Percentiles rank a stretch among this genome's conserved stretches.
Evolutionary conservation across 768 basidiomycete genomes (phyloP).

Genomic region (Hericium alpestre): DNA sequence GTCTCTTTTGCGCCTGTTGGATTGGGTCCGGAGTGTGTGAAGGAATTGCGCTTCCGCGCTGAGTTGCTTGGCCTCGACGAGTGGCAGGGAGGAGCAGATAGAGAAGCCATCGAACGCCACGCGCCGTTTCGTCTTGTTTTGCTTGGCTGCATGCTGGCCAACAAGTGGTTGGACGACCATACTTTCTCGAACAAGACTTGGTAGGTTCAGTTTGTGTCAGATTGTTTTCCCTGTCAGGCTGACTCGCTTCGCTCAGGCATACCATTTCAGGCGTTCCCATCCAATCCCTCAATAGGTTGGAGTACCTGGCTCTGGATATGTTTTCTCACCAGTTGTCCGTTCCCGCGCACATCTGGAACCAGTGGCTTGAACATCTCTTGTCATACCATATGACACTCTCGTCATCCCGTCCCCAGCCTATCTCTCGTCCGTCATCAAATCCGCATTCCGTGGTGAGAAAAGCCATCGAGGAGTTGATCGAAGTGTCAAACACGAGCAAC

Average conservation of each 20-base stretch:
- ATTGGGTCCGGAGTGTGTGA: constrained; percentile 40
- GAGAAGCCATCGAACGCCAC: constrained; percentile 41
- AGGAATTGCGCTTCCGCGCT: constrained; percentile 53
- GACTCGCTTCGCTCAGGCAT: constrained; percentile 40
- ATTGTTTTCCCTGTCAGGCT: neutral
- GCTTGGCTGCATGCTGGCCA: constrained; percentile 76
- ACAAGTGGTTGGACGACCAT: constrained; percentile 84
- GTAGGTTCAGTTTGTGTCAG: constrained; percentile 28
- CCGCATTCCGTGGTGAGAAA: constrained; percentile 61
- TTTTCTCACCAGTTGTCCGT: constrained; percentile 65
- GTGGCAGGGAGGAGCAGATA: constrained; percentile 28
- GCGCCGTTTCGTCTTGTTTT: constrained; percentile 68
- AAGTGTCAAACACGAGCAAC: constrained; percentile 28
- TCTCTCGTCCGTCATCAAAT: constrained; percentile 65
- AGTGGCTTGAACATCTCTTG: constrained; percentile 59
- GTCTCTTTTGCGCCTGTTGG: constrained; percentile 48
- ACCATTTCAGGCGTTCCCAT: constrained; percentile 71
- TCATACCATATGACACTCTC: constrained; percentile 56
- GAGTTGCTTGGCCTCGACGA: constrained; percentile 44
- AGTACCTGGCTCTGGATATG: constrained; percentile 59
- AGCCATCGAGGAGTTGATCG: constrained; percentile 59
- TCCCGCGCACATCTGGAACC: constrained; percentile 50
- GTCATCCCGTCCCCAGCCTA: constrained; percentile 57
- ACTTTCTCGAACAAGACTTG: constrained; percentile 87
- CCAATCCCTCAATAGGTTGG: constrained; percentile 57